Percentiles rank a stretch among this genome's conserved stretches.
Conservation (phyloP, 108 stramenopile species). For the Skeletonema menzelii region DNA sequence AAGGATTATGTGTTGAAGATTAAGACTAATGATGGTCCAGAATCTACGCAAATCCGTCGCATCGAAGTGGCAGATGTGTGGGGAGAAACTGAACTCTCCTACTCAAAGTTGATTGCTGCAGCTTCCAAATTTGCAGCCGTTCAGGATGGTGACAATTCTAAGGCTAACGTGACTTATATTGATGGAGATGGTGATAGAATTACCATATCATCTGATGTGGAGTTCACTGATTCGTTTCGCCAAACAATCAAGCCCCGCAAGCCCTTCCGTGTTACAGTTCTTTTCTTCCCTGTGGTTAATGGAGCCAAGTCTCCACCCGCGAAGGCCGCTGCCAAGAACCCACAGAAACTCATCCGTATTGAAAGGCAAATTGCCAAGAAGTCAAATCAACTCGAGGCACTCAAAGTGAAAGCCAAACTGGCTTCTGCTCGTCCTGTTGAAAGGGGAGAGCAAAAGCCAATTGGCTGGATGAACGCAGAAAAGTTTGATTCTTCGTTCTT, state of each 20-base stretch:
- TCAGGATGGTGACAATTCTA: slow-evolving; percentile 12
- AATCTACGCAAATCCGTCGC: slow-evolving; percentile 70
- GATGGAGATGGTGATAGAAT: slow-evolving; percentile 77
- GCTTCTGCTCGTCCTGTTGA: neutral
- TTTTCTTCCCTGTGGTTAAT: neutral
- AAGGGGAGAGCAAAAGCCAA: slow-evolving; percentile 8
- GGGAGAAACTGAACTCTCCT: slow-evolving; percentile 46
- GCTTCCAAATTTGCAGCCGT: slow-evolving; percentile 37
- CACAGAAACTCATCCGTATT: slow-evolving; percentile 3
- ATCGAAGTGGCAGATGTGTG: slow-evolving; percentile 58
- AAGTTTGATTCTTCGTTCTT: slow-evolving; percentile 39
- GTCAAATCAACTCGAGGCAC: neutral
- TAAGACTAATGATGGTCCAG: slow-evolving; percentile 49
- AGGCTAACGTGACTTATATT: slow-evolving; percentile 54
- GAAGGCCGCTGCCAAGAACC: slow-evolving; percentile 1
- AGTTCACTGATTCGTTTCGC: slow-evolving; percentile 69
- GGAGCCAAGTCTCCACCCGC: neutral
- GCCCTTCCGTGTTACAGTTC: slow-evolving; percentile 55
- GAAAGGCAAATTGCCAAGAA: neutral
- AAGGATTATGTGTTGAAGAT: slow-evolving; percentile 66
- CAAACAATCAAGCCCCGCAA: slow-evolving; percentile 53
- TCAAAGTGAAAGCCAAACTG: neutral
- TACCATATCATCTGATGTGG: slow-evolving; percentile 65
- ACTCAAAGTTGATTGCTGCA: slow-evolving; percentile 50
- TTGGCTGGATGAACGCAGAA: neutral